These are phyloP conservation scores for Aspergillus sclerotiicarbonarius DNA, from an alignment of 495 filamentous ascomycete genomes.

Conservation along the genomic window DNA sequence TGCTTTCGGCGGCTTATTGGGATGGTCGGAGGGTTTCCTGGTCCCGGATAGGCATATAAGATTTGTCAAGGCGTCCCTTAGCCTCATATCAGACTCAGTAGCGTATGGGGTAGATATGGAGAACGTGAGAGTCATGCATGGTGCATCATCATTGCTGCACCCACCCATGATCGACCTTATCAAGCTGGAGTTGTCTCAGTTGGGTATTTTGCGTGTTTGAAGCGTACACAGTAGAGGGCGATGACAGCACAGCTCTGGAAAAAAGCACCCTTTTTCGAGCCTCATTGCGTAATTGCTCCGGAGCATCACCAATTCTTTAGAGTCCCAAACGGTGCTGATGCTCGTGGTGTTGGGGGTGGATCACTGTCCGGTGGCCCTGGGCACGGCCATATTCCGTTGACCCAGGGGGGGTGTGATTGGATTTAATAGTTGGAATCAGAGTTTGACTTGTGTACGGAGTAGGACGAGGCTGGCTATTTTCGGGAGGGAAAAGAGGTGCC, in stretches of 20 bases:
- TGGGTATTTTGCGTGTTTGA: neutral
- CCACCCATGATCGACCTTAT: conserved; percentile 1
- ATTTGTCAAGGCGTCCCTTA: conserved; percentile 5
- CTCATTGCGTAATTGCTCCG: neutral
- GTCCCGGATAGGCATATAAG: neutral
- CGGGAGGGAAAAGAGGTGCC: neutral
- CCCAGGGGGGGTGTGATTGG: neutral
- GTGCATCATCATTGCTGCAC: neutral
- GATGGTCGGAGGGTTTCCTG: neutral
- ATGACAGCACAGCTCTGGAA: neutral
- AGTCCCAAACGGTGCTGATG: neutral
- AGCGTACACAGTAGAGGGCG: neutral
- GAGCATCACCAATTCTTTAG: neutral
- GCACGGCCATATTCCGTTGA: no score
- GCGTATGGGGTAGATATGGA: conserved; percentile 3
- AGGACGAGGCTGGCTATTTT: neutral
- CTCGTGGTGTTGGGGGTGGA: neutral
- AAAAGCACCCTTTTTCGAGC: neutral
- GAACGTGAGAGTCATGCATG: conserved; percentile 1
- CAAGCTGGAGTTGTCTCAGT: neutral
- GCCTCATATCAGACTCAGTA: neutral
- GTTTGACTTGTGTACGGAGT: neutral
- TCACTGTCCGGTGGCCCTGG: neutral
- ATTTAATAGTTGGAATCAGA: conserved; percentile 4
- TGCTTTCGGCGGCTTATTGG: neutral